These are phyloP conservation scores for Plasmodium fragile DNA, from an alignment of 169 alveolate genomes.

Conservation along the genomic window DNA sequence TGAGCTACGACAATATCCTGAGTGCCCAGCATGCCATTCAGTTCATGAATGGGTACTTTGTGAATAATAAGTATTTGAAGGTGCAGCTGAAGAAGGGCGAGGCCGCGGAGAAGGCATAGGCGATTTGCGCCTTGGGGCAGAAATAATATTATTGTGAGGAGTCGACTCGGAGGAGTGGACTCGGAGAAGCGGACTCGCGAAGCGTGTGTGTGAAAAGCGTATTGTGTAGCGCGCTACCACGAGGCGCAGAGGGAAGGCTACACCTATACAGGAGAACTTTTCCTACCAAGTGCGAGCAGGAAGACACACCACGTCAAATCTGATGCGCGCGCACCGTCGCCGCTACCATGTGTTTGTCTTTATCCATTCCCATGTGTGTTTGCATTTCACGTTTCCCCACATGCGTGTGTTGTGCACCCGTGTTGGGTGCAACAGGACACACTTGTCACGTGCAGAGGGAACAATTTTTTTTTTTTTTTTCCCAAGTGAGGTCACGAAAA, in stretches of 20 bases:
- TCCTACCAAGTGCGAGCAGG: neutral
- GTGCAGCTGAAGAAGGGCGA: constrained; percentile 91
- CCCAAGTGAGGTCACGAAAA: neutral
- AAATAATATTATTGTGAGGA: no score
- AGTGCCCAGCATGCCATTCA: constrained; percentile 93
- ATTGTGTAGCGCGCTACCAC: neutral
- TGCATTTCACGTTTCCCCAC: neutral
- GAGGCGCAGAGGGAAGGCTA: neutral
- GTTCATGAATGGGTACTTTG: constrained; percentile 91
- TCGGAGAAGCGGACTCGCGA: neutral
- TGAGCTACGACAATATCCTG: constrained; percentile 88
- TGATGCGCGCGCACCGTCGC: neutral
- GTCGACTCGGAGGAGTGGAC: neutral
- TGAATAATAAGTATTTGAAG: constrained; percentile 90
- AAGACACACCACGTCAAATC: neutral
- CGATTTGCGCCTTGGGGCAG: neutral
- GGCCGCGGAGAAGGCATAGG: constrained; percentile 41
- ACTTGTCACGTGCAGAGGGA: neutral
- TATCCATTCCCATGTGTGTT: constrained; percentile 4
- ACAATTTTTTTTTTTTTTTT: constrained; percentile 6
- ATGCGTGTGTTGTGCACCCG: neutral
- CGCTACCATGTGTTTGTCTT: neutral
- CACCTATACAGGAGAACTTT: neutral
- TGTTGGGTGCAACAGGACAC: neutral
- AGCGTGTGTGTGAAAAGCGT: neutral